These are phyloP conservation scores for Aureobasidium sp. DNA, from an alignment of 2,329 filamentous ascomycete species.

Conservation along the genomic window DNA sequence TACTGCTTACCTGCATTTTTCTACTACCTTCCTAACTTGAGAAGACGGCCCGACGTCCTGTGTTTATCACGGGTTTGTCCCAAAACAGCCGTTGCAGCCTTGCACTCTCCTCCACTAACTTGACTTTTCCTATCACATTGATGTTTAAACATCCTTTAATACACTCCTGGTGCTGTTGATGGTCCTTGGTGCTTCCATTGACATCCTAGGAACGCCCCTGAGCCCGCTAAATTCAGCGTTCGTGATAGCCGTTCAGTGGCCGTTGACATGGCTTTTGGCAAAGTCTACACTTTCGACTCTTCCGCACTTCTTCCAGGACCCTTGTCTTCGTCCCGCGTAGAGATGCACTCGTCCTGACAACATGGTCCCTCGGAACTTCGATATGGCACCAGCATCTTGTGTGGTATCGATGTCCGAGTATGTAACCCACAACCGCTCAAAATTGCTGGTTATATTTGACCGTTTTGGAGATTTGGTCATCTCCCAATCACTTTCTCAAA, in stretches of 20 bases:
- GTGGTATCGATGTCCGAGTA: neutral
- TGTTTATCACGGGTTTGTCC: neutral
- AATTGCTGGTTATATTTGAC: neutral
- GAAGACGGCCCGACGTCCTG: neutral
- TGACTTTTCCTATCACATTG: neutral
- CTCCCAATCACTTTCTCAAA: neutral
- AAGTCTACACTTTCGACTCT: too few relatives aligned
- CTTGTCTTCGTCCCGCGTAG: neutral
- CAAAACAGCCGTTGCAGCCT: neutral
- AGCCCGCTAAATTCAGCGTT: neutral
- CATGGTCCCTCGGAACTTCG: neutral
- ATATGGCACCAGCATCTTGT: neutral
- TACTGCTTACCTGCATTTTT: neutral
- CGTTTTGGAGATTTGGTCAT: neutral
- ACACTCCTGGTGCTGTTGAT: neutral
- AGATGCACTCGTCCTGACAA: neutral
- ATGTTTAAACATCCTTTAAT: neutral
- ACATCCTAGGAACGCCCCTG: too few relatives aligned
- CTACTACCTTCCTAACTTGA: neutral
- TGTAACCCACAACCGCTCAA: neutral
- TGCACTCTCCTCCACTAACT: neutral
- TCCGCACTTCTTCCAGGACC: neutral
- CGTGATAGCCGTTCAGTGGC: neutral
- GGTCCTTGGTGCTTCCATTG: neutral
- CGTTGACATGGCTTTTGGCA: neutral